Evolutionary conservation across 345 rosid species (phyloP).

Genomic region (Euphorbia peplus): DNA sequence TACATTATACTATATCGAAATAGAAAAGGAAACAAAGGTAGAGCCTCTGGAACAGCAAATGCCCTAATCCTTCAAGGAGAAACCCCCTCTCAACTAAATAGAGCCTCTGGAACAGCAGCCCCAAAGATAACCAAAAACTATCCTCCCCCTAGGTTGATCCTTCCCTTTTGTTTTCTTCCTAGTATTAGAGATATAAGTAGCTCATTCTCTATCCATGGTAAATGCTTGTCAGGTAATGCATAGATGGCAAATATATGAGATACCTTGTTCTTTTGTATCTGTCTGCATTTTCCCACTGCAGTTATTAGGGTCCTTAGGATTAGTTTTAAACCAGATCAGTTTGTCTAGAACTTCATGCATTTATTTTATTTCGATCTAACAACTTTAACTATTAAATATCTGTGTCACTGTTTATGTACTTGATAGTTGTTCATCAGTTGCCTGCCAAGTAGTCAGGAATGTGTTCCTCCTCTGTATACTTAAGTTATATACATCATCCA

Average conservation of each 20-base stretch:
- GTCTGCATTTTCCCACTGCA: background rate
- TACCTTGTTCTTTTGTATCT: background rate
- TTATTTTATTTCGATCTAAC: background rate
- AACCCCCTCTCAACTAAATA: too few species aligned
- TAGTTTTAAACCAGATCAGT: background rate
- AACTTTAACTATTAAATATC: background rate
- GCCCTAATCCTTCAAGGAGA: too few species aligned
- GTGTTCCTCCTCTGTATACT: background rate
- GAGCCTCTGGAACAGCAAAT: too few species aligned
- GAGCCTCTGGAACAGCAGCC: too few species aligned
- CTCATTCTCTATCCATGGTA: too few species aligned
- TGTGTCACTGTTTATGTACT: too few species aligned
- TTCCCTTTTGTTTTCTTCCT: too few species aligned
- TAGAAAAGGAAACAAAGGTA: too few species aligned
- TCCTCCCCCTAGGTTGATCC: too few species aligned
- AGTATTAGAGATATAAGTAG: too few species aligned
- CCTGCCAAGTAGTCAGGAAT: background rate
- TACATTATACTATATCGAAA: too few species aligned
- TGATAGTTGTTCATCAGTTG: background rate
- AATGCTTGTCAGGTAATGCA: background rate
- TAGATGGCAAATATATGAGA: background rate
- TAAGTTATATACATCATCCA: background rate
- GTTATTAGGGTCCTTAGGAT: background rate
- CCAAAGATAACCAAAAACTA: too few species aligned
- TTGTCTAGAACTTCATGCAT: background rate